A percentile compares a stretch with the other conserved stretches of the same genome.
These are phyloP conservation scores for Candida xiaguanensis DNA, from an alignment of 805 yeast genomes.

Conservation along the genomic window DNA sequence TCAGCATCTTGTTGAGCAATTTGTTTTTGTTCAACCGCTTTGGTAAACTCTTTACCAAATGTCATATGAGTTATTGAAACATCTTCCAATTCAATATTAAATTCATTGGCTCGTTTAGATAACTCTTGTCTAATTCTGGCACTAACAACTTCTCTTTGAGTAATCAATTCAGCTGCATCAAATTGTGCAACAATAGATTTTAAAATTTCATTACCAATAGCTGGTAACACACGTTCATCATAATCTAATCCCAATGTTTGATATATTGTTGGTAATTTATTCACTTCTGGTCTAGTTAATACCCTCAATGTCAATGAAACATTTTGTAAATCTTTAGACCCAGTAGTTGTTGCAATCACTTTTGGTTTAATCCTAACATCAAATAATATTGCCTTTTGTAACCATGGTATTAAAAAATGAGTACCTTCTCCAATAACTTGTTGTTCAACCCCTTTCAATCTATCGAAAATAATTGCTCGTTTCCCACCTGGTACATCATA, in stretches of 20 bases:
- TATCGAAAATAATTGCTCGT: conserved; percentile 92
- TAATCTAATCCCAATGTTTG: conserved; percentile 91
- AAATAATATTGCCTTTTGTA: conserved; percentile 83
- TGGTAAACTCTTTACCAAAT: conserved; percentile 93
- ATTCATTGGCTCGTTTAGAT: conserved; percentile 77
- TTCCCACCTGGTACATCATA: conserved; percentile 96
- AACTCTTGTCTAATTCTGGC: conserved; percentile 85
- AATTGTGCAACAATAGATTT: conserved; percentile 90
- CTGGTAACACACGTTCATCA: conserved; percentile 90
- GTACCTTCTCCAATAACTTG: conserved; percentile 95
- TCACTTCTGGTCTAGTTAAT: conserved; percentile 88
- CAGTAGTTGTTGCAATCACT: conserved; percentile 90
- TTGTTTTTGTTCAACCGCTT: conserved; percentile 97
- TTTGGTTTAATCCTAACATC: conserved; percentile 96
- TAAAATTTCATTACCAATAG: conserved; percentile 87
- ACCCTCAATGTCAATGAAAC: conserved; percentile 91
- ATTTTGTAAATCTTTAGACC: conserved; percentile 95
- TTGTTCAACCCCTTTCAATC: conserved; percentile 83
- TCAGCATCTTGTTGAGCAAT: conserved; percentile 99
- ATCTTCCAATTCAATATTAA: conserved; percentile 89
- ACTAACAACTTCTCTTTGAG: conserved; percentile 94
- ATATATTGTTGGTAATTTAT: conserved; percentile 77
- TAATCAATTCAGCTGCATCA: conserved; percentile 94
- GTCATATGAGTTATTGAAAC: conserved; percentile 98
- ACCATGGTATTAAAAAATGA: conserved; percentile 93